phyloP scores from a whole-genome alignment of 169 alveolate genomes.

The Cryptosporidium parvum region DNA sequence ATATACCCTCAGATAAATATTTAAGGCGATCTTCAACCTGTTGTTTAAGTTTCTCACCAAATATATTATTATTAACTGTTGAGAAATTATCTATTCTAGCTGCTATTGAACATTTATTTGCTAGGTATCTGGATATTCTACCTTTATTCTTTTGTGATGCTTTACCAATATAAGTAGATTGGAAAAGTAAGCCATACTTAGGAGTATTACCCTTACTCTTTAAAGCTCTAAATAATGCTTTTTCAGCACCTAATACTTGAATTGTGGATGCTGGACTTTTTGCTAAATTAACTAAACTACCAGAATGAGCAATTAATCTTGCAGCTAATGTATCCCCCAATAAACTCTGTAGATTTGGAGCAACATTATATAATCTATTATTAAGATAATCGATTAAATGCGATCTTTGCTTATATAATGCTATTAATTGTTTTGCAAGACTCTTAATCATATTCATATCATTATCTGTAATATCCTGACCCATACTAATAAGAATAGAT shows the following conservation, averaged over 20 bases:
- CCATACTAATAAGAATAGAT: conserved; percentile 94
- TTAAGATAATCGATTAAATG: conserved; percentile 89
- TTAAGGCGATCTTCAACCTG: conserved; percentile 95
- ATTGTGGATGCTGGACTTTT: conserved; percentile 97
- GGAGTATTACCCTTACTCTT: conserved; percentile 98
- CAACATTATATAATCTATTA: conserved; percentile 93
- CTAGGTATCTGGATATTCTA: conserved; percentile 95
- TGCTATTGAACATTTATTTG: conserved; percentile 98
- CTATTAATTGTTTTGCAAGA: conserved; percentile 93
- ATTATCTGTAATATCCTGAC: conserved; percentile 93
- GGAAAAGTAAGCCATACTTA: conserved; percentile 97
- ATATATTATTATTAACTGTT: conserved; percentile 84
- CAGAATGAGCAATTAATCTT: conserved; percentile 97
- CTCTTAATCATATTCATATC: conserved; percentile 91
- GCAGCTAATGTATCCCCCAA: conserved; percentile 97
- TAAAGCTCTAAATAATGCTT: conserved; percentile 98
- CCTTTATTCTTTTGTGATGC: conserved; percentile 96
- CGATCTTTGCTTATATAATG: conserved; percentile 89
- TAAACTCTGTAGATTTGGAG: conserved; percentile 97
- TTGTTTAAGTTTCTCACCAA: conserved; percentile 93
- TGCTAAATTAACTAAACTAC: conserved; percentile 93
- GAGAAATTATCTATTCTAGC: conserved; percentile 96
- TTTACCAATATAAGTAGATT: conserved; percentile 95
- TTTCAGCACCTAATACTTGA: conserved; percentile 96
- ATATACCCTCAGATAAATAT: conserved; percentile 88